Conservation (phyloP, 192 early-diverging fungal genomes). For the Paraglomus brasilianum region DNA sequence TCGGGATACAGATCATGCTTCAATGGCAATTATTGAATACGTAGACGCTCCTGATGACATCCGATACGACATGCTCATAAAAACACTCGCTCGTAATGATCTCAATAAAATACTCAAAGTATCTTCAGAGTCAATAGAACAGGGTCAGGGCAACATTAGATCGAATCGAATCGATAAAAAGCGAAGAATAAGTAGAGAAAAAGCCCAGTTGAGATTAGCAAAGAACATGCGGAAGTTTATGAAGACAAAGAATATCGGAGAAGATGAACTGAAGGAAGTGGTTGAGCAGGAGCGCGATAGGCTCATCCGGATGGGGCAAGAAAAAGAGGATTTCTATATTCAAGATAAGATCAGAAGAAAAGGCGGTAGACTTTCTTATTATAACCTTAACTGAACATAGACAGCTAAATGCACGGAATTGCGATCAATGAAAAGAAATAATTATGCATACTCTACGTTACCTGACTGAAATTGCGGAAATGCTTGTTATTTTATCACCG, state of each 20-base stretch:
- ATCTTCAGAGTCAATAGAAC: conserved; percentile 4
- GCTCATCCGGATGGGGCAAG: not conserved
- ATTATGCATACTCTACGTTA: no score
- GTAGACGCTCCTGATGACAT: conserved; percentile 82
- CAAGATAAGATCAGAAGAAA: conserved; percentile 18
- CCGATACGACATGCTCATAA: conserved; percentile 51
- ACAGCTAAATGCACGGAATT: no score
- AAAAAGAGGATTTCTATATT: not conserved
- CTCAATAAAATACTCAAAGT: conserved; percentile 36
- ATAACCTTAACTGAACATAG: no score
- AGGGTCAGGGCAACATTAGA: not conserved
- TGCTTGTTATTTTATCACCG: no score
- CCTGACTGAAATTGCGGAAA: no score
- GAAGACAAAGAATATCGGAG: conserved; percentile 2
- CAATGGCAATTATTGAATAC: conserved; percentile 88
- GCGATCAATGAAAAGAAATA: no score
- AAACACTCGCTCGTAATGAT: conserved; percentile 46
- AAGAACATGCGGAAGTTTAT: conserved; percentile 22
- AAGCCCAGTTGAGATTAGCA: conserved; percentile 19
- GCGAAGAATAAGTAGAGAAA: not conserved
- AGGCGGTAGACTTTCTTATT: conserved; percentile 24
- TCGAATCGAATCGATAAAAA: not conserved
- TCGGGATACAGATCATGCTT: conserved; percentile 80
- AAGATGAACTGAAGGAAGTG: conserved; percentile 1
- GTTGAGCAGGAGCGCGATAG: not conserved